Percentiles rank a stretch among this genome's conserved stretches.
These are phyloP conservation scores for Colletotrichum ledebouriae DNA, from an alignment of 2,329 filamentous ascomycete genomes.

Conservation along the genomic window DNA sequence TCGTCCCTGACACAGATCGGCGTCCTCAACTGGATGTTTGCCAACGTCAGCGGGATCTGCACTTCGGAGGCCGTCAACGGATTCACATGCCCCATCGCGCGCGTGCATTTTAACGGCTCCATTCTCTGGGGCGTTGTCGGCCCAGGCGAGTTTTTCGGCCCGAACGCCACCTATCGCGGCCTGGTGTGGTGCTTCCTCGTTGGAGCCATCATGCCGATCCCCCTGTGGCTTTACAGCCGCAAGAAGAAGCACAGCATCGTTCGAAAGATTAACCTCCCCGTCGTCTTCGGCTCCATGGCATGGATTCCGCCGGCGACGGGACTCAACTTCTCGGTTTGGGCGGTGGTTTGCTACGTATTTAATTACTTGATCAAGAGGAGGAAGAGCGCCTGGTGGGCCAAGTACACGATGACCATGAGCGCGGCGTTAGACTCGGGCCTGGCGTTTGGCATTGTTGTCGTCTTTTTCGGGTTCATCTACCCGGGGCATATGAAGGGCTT, in stretches of 20 bases:
- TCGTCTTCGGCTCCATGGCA: slow-evolving; percentile 84
- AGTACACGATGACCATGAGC: slow-evolving; percentile 91
- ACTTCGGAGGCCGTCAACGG: slow-evolving; percentile 85
- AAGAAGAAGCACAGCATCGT: slow-evolving; percentile 72
- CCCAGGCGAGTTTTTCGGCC: slow-evolving; percentile 84
- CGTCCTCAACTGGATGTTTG: slow-evolving; percentile 92
- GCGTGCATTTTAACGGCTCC: slow-evolving; percentile 90
- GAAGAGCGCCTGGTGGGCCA: slow-evolving; percentile 84
- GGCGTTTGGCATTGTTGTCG: slow-evolving; percentile 84
- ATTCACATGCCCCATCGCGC: slow-evolving; percentile 88
- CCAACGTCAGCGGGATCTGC: slow-evolving; percentile 81
- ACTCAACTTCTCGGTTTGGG: slow-evolving; percentile 91
- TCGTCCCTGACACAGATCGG: slow-evolving; percentile 85
- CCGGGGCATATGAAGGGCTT: slow-evolving; percentile 80
- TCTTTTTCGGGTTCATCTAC: slow-evolving; percentile 90
- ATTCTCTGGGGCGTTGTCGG: slow-evolving; percentile 93
- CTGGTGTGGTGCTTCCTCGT: slow-evolving; percentile 87
- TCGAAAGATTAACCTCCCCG: slow-evolving; percentile 84
- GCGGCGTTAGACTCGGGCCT: slow-evolving; percentile 87
- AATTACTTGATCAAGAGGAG: slow-evolving; percentile 80
- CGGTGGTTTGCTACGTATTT: slow-evolving; percentile 86
- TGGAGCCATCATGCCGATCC: slow-evolving; percentile 80
- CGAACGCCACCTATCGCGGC: slow-evolving; percentile 78
- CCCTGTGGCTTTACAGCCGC: slow-evolving; percentile 79
- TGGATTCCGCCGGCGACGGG: slow-evolving; percentile 92